These are phyloP conservation scores for Peniophora sp. DNA, from an alignment of 1,284 basidiomycete species.

Conservation along the genomic window DNA sequence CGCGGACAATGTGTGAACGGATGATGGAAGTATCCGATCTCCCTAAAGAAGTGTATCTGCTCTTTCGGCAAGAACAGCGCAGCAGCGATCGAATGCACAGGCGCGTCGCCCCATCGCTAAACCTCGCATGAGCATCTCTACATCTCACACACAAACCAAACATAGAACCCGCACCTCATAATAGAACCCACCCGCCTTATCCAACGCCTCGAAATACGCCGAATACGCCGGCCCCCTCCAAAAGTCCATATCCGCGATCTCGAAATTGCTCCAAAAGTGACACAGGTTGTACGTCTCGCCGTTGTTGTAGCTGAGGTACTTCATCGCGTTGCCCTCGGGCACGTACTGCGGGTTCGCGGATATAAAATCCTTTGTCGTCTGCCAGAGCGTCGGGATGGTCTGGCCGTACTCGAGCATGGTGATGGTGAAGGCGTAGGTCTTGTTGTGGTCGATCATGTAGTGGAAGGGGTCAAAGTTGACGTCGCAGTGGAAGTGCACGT, in stretches of 20 bases:
- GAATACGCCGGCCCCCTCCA: constrained; percentile 58
- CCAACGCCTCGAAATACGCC: constrained; percentile 68
- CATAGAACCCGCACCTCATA: constrained; percentile 42
- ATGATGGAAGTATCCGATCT: constrained; percentile 51
- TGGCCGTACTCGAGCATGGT: constrained; percentile 69
- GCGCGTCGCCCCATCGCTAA: constrained; percentile 76
- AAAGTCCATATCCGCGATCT: constrained; percentile 64
- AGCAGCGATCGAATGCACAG: constrained; percentile 70
- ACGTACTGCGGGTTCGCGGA: constrained; percentile 53
- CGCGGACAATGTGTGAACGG: constrained; percentile 46
- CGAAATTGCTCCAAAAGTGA: constrained; percentile 77
- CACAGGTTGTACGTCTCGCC: constrained; percentile 66
- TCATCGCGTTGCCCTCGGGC: constrained; percentile 57
- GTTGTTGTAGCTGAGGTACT: constrained; percentile 59
- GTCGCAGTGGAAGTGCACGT: constrained; percentile 70
- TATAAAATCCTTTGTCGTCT: constrained; percentile 55
- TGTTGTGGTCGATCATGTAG: constrained; percentile 69
- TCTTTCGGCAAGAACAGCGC: constrained; percentile 54
- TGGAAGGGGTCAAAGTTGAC: constrained; percentile 68
- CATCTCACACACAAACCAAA: too few species aligned
- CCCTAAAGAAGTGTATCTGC: constrained; percentile 63
- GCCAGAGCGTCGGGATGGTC: constrained; percentile 74
- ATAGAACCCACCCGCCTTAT: constrained; percentile 68
- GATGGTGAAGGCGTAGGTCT: constrained; percentile 70
- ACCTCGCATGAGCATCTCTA: too few species aligned